Percentiles rank a stretch among this genome's conserved stretches.
Evolutionary conservation across 73 alveolate genomes (phyloP).

Genomic region (Paramecium primaurelia): DNA sequence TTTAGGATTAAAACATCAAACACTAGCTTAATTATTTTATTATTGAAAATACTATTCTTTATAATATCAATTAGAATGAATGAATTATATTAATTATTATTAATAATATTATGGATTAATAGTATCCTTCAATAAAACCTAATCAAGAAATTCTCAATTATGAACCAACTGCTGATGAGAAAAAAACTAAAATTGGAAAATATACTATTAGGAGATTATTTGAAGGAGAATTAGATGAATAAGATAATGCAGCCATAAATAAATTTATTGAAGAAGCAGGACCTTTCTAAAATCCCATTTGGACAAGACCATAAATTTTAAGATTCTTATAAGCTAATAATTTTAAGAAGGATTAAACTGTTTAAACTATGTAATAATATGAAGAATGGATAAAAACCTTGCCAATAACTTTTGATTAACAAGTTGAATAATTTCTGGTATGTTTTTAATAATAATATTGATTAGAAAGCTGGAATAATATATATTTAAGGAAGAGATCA

Average conservation of each 20-base stretch:
- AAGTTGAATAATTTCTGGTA: slow-evolving; percentile 50
- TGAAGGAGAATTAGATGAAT: slow-evolving; percentile 11
- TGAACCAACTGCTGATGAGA: slow-evolving; percentile 34
- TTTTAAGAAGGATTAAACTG: not conserved
- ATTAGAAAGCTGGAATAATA: slow-evolving; percentile 54
- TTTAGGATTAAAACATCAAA: not conserved
- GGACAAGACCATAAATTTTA: slow-evolving; percentile 27
- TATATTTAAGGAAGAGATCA: slow-evolving; percentile 60
- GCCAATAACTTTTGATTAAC: slow-evolving; percentile 41
- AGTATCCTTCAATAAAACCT: not conserved
- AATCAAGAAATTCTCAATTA: not conserved
- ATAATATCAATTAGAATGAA: not conserved
- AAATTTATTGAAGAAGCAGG: slow-evolving; percentile 10
- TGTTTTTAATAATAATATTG: not conserved
- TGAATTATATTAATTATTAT: not conserved
- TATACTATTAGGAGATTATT: slow-evolving; percentile 9
- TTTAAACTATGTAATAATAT: slow-evolving; percentile 37
- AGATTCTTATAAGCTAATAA: slow-evolving; percentile 40
- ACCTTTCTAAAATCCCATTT: not conserved
- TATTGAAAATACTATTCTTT: not conserved
- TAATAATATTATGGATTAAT: slow-evolving; percentile 30
- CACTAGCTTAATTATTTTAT: not conserved
- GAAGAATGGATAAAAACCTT: slow-evolving; percentile 26
- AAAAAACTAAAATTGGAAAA: slow-evolving; percentile 2
- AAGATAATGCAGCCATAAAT: slow-evolving; percentile 19